Conservation (phyloP, 2,329 filamentous ascomycete genomes). For the Helminthosporium solani region DNA sequence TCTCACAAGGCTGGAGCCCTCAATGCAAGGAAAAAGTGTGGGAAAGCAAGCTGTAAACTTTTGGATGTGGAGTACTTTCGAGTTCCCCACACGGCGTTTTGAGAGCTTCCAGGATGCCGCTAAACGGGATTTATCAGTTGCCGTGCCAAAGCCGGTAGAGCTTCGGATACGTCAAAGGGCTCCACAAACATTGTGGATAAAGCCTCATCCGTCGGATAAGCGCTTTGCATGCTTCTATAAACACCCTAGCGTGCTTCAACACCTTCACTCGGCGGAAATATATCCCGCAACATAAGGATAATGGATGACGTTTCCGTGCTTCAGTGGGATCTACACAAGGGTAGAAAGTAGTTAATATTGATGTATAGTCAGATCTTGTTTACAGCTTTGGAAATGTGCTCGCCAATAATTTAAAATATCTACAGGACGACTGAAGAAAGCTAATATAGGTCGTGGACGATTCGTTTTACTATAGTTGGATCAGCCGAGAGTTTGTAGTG, state of each 20-base stretch:
- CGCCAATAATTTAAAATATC: too few species aligned
- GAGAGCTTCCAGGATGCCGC: constrained; percentile 23
- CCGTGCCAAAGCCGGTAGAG: constrained; percentile 36
- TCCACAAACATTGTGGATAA: constrained; percentile 28
- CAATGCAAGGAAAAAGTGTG: constrained; percentile 11
- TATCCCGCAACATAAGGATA: not conserved
- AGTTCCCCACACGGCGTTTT: constrained; percentile 34
- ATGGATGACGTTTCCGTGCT: not conserved
- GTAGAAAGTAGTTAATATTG: too few species aligned
- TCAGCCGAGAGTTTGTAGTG: not conserved
- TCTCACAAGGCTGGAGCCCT: constrained; percentile 16
- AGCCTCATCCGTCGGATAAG: constrained; percentile 24
- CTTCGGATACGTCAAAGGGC: constrained; percentile 20
- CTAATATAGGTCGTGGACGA: constrained; percentile 36
- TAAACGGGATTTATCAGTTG: constrained; percentile 29
- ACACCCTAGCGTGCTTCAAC: not conserved
- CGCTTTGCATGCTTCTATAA: not conserved
- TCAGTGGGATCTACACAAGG: not conserved
- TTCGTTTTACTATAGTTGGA: constrained; percentile 29
- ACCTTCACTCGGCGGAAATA: not conserved
- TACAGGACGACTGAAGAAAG: not conserved
- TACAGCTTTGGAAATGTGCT: not conserved
- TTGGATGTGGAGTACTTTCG: constrained; percentile 23
- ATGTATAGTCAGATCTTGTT: not conserved
- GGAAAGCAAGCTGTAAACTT: constrained; percentile 17